Percentiles rank a stretch among this genome's conserved stretches.
phyloP scores from a whole-genome alignment of 1,284 basidiomycete genomes.

The Microbotryum intermedium region DNA sequence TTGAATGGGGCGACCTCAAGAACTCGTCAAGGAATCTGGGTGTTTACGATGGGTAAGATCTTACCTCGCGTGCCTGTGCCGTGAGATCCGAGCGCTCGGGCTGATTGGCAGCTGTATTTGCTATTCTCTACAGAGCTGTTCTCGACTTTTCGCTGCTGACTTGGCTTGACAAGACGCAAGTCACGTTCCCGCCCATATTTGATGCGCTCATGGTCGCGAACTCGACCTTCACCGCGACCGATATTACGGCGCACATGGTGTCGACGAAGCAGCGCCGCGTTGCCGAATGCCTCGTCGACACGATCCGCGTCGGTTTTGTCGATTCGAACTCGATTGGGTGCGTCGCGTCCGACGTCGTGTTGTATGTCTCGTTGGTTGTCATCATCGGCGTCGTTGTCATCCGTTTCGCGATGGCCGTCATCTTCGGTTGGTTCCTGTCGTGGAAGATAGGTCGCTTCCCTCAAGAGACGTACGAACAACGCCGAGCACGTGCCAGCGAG shows the following conservation, averaged over 20 bases:
- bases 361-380: slow-evolving; percentile 91
- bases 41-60: slow-evolving; percentile 75
- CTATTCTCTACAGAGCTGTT: slow-evolving; percentile 52
- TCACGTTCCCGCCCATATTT: slow-evolving; percentile 73
- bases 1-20: slow-evolving; percentile 77
- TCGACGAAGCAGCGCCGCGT: slow-evolving; percentile 51
- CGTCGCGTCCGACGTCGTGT: slow-evolving; percentile 85
- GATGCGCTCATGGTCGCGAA: slow-evolving; percentile 67
- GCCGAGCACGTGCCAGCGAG: slow-evolving; percentile 81
- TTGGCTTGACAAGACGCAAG: slow-evolving; percentile 69
- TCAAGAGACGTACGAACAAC: slow-evolving; percentile 83
- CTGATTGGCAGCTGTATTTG: slow-evolving; percentile 20
- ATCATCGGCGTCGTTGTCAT: slow-evolving; percentile 94
- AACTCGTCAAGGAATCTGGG: slow-evolving; percentile 67
- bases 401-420: slow-evolving; percentile 91
- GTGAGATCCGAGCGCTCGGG: neutral
- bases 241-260: slow-evolving; percentile 78
- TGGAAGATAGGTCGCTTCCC: slow-evolving; percentile 90
- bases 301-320: slow-evolving; percentile 81
- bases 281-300: slow-evolving; percentile 76
- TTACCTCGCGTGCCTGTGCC: too few relatives aligned
- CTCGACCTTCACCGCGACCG: slow-evolving; percentile 62
- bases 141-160: slow-evolving; percentile 76
- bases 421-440: slow-evolving; percentile 95
- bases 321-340: slow-evolving; percentile 92